Base-by-base conservation (phyloP, 345 rosid genomes). In the Rhizophora mangle region DNA sequence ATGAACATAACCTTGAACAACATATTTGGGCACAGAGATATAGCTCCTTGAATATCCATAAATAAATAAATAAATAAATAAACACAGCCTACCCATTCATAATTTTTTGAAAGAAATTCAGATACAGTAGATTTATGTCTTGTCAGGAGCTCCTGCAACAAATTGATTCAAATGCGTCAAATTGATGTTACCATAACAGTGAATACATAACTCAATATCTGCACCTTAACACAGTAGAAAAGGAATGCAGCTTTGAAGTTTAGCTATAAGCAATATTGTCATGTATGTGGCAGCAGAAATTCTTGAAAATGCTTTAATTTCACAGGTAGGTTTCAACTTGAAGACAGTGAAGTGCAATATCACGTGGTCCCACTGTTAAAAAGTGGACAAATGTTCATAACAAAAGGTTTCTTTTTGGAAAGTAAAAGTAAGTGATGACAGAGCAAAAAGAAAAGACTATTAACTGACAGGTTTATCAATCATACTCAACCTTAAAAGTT, bases 121-220 rank as follows among this genome's bases (percentile, higher is more conserved):
- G 98, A 93, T 39, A 96, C 98, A 5, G 98, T 96, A 72, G 99
- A 90, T 81, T 96, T 96, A 78, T 96, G 98, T 86, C 99, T 89
- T 51, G 97, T 90, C 78, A 96, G 47, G 22, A 96, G 84, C 73
- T 96, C 99, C 99, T 96, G 84, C 65, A 79, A 74, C 64, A 72
- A 69, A 72, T 64, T 52, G 43, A 66, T 63, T 64, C 31, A 75
- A 70, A 24, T 68, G 63, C 29, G 52, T 77, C 70, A 71, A 64
- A 67, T 60, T 61, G 59, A 65, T 18, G 52, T 52, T 60, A 26
- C 13, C 4, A 29, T 72, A 53, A 43, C 37, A 20, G 67, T 60
- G 68, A 53, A 39, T 54, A 24, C 5, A 22, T 21, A 1, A 54
- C 59, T 21, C 59, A 21, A 21, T 22, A 15, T 3, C 18, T 15